A percentile compares a stretch with the other conserved stretches of the same genome.
Conservation (phyloP, 2,329 filamentous ascomycete genomes). For the Emydomyces testavorans region DNA sequence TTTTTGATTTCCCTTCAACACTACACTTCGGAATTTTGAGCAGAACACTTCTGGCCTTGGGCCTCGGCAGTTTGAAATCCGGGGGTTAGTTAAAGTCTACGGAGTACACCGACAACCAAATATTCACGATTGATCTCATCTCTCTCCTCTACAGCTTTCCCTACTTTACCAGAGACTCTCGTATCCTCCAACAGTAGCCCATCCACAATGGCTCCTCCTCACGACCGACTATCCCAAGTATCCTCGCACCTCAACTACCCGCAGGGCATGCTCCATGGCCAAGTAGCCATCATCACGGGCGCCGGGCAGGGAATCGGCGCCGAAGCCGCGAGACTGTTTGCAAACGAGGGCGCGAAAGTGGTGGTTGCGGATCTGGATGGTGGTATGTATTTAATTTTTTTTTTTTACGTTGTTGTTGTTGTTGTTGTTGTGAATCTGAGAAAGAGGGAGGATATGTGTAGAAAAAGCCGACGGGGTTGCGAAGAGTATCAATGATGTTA, state of each 20-base stretch:
- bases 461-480: slow-evolving; percentile 59
- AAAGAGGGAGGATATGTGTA: slow-evolving; percentile 31
- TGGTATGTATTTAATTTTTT: slow-evolving; percentile 36
- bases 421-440: too few species aligned
- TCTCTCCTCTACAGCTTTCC: background rate
- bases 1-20: too few species aligned
- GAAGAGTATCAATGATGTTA: slow-evolving; percentile 54
- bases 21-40: slow-evolving; percentile 6
- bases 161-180: background rate
- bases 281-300: slow-evolving; percentile 79
- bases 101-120: too few species aligned
- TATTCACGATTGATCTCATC: too few species aligned
- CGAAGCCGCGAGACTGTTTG: slow-evolving; percentile 69
- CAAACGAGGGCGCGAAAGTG: slow-evolving; percentile 77
- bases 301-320: slow-evolving; percentile 80
- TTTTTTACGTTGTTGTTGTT: background rate
- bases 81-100: too few species aligned
- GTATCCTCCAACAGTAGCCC: background rate
- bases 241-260: slow-evolving; percentile 72
- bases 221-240: slow-evolving; percentile 56
- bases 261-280: slow-evolving; percentile 62
- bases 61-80: slow-evolving; percentile 8
- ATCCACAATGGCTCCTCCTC: slow-evolving; percentile 31
- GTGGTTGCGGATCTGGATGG: slow-evolving; percentile 73
- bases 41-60: background rate